Percentiles rank a stretch among this genome's conserved stretches.
Evolutionary conservation across 371 early-diverging fungal genomes (phyloP).

Genomic region (Mortierella sp.): DNA sequence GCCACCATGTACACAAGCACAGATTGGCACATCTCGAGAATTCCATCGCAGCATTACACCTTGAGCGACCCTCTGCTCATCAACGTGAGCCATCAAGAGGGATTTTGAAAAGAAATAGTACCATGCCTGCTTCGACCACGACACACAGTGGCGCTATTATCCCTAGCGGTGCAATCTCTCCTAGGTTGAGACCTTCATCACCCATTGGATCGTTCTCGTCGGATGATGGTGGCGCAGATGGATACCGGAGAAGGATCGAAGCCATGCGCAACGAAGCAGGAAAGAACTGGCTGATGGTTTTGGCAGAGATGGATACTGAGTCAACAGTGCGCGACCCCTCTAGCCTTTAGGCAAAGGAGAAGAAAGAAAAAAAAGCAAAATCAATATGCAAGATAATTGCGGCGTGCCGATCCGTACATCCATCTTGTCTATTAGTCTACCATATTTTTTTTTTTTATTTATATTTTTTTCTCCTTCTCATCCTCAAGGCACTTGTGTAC

Average conservation of each 20-base stretch:
- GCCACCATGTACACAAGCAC: constrained; percentile 46
- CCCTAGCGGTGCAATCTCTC: constrained; percentile 22
- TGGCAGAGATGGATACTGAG: constrained; percentile 66
- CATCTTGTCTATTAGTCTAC: too few species aligned
- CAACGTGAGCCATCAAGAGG: constrained; percentile 34
- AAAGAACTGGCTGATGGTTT: constrained; percentile 71
- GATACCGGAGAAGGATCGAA: constrained; percentile 67
- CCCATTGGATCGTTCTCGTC: constrained; percentile 52
- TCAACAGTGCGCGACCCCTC: too few species aligned
- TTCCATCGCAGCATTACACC: constrained; percentile 27
- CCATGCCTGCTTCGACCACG: constrained; percentile 5
- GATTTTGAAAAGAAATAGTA: constrained; percentile 20
- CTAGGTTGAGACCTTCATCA: constrained; percentile 40
- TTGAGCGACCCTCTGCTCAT: constrained; percentile 28
- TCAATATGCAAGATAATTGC: too few species aligned
- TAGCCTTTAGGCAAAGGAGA: neutral
- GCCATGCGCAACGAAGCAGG: constrained; percentile 75
- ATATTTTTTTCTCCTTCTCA: too few species aligned
- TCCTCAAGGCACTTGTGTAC: too few species aligned
- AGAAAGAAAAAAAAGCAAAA: too few species aligned
- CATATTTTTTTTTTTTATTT: too few species aligned
- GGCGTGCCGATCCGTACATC: too few species aligned
- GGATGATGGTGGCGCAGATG: constrained; percentile 53
- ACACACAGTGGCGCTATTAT: neutral
- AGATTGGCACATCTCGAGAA: constrained; percentile 43